Evolutionary conservation across 352 stramenopile genomes (phyloP).

Genomic region (Globisporangium orthogonon): DNA sequence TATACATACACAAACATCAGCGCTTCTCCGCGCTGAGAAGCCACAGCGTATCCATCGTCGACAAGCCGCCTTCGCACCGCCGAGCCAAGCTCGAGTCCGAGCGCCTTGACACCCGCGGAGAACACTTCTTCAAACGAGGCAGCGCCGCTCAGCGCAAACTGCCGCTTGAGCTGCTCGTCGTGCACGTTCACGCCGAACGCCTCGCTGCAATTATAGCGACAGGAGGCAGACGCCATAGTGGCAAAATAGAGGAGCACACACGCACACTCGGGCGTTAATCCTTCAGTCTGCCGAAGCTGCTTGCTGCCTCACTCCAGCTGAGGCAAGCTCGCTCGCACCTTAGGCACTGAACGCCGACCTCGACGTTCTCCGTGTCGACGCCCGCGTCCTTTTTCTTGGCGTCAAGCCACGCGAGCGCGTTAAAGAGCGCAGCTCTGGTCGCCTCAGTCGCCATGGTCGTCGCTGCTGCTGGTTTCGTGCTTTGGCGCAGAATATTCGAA

Average conservation of each 20-base stretch:
- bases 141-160: conserved; percentile 34
- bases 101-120: conserved; percentile 49
- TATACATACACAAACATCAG: background rate
- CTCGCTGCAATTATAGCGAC: conserved; percentile 28
- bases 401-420: conserved; percentile 67
- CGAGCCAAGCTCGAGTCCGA: conserved; percentile 42
- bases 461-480: conserved; percentile 1
- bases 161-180: conserved; percentile 44
- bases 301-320: background rate
- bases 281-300: no score
- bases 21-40: background rate
- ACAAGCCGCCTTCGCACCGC: background rate
- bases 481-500: conserved; percentile 12
- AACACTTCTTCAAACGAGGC: conserved; percentile 67
- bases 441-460: conserved; percentile 12
- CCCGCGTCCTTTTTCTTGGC: conserved; percentile 45
- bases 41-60: background rate
- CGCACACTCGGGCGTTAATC: no score
- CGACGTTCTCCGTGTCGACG: conserved; percentile 56
- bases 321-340: conserved; percentile 19
- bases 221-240: background rate
- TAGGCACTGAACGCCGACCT: conserved; percentile 61
- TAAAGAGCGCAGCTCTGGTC: conserved; percentile 50
- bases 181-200: conserved; percentile 62
- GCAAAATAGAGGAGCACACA: background rate